phyloP scores from a whole-genome alignment of 2,329 filamentous ascomycete species.

The Venturia nashicola region DNA sequence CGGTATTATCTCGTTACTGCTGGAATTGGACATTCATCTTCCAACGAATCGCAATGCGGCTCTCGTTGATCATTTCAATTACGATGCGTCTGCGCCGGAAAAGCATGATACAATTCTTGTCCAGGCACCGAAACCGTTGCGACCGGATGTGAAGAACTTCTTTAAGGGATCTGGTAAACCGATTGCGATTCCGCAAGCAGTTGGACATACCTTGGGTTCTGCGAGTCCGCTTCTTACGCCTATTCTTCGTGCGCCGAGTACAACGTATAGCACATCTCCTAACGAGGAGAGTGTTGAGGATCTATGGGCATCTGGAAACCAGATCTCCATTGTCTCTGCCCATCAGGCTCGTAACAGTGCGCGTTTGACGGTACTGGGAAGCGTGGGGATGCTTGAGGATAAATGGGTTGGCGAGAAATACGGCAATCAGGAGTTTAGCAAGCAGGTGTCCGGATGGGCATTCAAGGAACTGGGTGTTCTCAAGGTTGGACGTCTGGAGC shows the following conservation, averaged over 20 bases:
- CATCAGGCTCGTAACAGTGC: constrained; percentile 91
- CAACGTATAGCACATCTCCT: constrained; percentile 86
- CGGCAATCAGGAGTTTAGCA: constrained; percentile 74
- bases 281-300: constrained; percentile 74
- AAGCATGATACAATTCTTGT: constrained; percentile 82
- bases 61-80: constrained; percentile 93
- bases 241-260: constrained; percentile 68
- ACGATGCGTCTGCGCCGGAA: constrained; percentile 69
- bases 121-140: constrained; percentile 51
- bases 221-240: constrained; percentile 65
- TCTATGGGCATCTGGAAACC: constrained; percentile 69
- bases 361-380: constrained; percentile 73
- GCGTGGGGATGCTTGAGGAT: constrained; percentile 76
- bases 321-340: constrained; percentile 73
- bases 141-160: constrained; percentile 61
- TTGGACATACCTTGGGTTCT: constrained; percentile 72
- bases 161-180: constrained; percentile 47
- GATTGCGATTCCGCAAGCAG: constrained; percentile 69
- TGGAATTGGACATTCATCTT: constrained; percentile 82
- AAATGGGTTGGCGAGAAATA: constrained; percentile 76
- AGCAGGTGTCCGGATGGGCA: constrained; percentile 80
- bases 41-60: constrained; percentile 73
- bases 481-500: constrained; percentile 70
- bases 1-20: constrained; percentile 63
- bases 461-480: constrained; percentile 91